Evolutionary conservation across 202 grass and related monocot genomes (phyloP).

Genomic region (Schoenoplectus tabernaemontani): DNA sequence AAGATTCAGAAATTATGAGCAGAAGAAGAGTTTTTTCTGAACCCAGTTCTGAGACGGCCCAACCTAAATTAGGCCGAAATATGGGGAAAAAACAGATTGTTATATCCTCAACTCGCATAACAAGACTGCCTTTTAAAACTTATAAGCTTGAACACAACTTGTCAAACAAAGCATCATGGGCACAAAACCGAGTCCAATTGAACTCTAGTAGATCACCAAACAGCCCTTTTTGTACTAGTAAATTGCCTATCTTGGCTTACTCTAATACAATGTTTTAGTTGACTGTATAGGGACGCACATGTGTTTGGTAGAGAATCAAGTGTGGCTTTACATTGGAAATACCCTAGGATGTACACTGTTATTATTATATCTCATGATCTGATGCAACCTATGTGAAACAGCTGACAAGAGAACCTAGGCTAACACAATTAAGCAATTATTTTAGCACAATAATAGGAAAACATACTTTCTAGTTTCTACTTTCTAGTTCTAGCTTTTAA

Average conservation of each 20-base stretch:
- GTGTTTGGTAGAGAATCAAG: neutral
- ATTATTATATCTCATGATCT: neutral
- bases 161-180: neutral
- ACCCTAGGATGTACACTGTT: neutral
- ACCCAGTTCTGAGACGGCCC: neutral
- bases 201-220: neutral
- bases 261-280: conserved; percentile 1
- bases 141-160: conserved; percentile 9
- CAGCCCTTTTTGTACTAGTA: neutral
- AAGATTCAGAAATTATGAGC: neutral
- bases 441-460: neutral
- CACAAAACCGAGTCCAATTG: neutral
- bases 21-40: neutral
- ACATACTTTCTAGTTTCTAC: neutral
- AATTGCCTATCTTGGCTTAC: neutral
- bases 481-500: neutral
- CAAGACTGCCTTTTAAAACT: neutral
- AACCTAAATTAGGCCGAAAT: neutral
- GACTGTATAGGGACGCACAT: neutral
- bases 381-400: neutral
- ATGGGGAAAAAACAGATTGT: neutral
- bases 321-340: neutral
- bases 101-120: neutral
- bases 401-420: neutral
- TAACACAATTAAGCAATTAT: neutral